Evolutionary conservation across 257 asterid species (phyloP).

Genomic region (Solanum chiquidenum): DNA sequence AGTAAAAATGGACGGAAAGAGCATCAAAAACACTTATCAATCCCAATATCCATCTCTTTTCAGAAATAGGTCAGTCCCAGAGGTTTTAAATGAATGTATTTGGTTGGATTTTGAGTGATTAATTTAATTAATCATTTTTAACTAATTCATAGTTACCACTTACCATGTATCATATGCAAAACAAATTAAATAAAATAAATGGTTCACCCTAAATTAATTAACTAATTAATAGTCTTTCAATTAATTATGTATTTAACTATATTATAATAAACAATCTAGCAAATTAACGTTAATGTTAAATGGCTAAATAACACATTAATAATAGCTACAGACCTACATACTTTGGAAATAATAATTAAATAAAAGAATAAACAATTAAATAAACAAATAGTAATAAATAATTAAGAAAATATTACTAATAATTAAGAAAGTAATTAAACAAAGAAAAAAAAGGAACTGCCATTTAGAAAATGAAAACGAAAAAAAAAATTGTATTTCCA

Average conservation of each 20-base stretch:
- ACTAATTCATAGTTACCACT: background rate
- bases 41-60: background rate
- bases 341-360: background rate
- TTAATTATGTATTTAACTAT: background rate
- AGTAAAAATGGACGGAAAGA: rapidly evolving
- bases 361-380: background rate
- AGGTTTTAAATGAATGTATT: background rate
- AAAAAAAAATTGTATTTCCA: no score
- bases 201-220: background rate
- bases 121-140: no score
- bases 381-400: no score
- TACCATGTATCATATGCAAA: background rate
- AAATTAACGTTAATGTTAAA: background rate
- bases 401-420: no score
- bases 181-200: background rate
- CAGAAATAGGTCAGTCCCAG: background rate
- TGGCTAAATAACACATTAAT: no score
- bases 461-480: no score
- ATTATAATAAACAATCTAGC: background rate
- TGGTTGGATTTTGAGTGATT: background rate
- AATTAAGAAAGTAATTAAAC: no score
- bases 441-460: no score
- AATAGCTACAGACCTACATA: background rate
- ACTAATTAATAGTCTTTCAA: background rate
- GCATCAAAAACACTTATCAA: background rate